Evolutionary conservation across 1,284 basidiomycete species (phyloP).

Genomic region (Microbotryomycetes sp.): DNA sequence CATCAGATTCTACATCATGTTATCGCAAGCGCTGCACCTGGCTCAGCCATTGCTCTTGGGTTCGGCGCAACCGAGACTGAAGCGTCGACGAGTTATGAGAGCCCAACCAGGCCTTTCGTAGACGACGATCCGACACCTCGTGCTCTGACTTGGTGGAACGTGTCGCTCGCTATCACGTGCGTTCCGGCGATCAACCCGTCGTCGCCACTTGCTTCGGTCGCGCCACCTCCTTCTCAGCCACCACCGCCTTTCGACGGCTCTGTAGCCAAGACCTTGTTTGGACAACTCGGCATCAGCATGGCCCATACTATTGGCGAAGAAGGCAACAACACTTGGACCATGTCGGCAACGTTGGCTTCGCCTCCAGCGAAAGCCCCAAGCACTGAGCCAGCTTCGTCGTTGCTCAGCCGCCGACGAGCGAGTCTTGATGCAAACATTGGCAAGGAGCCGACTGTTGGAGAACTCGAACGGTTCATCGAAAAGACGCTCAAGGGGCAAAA

Average conservation of each 20-base stretch:
- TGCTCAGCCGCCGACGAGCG: slow-evolving; percentile 42
- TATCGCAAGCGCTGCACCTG: slow-evolving; percentile 57
- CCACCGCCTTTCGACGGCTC: slow-evolving; percentile 15
- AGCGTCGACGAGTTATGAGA: slow-evolving; percentile 3
- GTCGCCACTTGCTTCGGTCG: slow-evolving; percentile 51
- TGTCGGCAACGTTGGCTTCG: not conserved
- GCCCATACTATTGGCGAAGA: not conserved
- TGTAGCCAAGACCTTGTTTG: slow-evolving; percentile 19
- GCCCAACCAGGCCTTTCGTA: not conserved
- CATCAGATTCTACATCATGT: slow-evolving; percentile 75
- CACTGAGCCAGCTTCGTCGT: slow-evolving; percentile 1
- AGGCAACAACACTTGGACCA: not conserved
- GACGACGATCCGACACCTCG: not conserved
- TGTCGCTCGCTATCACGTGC: slow-evolving; percentile 24
- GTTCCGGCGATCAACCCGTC: slow-evolving; percentile 42
- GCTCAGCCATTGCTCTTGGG: slow-evolving; percentile 82
- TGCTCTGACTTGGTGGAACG: slow-evolving; percentile 18
- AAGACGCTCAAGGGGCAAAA: slow-evolving; percentile 66
- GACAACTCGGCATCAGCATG: slow-evolving; percentile 9
- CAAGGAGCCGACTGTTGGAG: slow-evolving; percentile 41
- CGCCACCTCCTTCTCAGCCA: slow-evolving; percentile 30
- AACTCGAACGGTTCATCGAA: slow-evolving; percentile 70
- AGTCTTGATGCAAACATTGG: slow-evolving; percentile 39
- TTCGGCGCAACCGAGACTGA: slow-evolving; percentile 55
- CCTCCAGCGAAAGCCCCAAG: not conserved